Evolutionary conservation across 306 rosid genomes (phyloP).

Genomic region (Cyamopsis tetragonoloba): DNA sequence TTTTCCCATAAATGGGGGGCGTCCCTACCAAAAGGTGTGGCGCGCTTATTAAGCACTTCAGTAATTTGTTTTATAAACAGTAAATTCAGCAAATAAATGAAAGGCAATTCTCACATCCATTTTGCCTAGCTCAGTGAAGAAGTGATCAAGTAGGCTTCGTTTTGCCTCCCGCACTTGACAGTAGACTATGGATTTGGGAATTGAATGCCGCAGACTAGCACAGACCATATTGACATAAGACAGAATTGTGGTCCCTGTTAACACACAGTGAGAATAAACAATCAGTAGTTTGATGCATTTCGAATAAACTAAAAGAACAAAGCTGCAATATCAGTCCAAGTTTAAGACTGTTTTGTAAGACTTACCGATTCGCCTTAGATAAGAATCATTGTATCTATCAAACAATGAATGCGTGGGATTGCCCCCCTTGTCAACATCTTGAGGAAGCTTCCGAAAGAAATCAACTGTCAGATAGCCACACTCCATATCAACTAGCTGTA

Average conservation of each 20-base stretch:
- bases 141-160: slow-evolving; percentile 79
- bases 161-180: slow-evolving; percentile 98
- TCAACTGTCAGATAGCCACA: slow-evolving; percentile 86
- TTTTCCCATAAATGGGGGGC: no score
- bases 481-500: slow-evolving; percentile 89
- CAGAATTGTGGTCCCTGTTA: slow-evolving; percentile 74
- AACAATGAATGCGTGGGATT: slow-evolving; percentile 92
- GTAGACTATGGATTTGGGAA: slow-evolving; percentile 83
- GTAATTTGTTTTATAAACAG: no score
- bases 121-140: slow-evolving; percentile 80
- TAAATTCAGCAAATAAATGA: no score
- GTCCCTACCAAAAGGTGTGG: no score
- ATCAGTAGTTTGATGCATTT: slow-evolving; percentile 6
- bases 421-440: slow-evolving; percentile 95
- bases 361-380: slow-evolving; percentile 83
- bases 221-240: slow-evolving; percentile 89
- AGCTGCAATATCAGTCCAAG: background rate
- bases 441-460: slow-evolving; percentile 95
- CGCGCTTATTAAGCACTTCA: no score
- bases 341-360: slow-evolving; percentile 4
- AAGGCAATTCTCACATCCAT: slow-evolving; percentile 55
- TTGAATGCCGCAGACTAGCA: slow-evolving; percentile 73
- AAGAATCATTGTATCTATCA: slow-evolving; percentile 89
- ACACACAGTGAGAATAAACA: background rate
- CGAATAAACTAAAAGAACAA: slow-evolving; percentile 7